Evolutionary conservation across 306 rosid species (phyloP).

Genomic region (Prinsepia uniflora): DNA sequence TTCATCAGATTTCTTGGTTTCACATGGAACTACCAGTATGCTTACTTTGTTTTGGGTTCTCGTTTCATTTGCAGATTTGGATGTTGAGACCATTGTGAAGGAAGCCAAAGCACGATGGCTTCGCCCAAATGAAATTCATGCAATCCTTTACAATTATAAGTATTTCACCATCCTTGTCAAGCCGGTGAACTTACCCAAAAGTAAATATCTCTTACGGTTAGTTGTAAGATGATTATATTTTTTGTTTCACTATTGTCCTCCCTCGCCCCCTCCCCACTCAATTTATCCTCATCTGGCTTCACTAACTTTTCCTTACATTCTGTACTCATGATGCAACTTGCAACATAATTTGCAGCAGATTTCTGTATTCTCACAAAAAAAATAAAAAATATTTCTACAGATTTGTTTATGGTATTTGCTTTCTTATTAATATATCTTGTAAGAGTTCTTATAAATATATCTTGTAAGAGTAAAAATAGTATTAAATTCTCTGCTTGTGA

Average conservation of each 20-base stretch:
- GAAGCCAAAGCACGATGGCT: slow-evolving; percentile 91
- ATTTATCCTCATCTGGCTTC: background rate
- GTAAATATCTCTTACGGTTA: slow-evolving; percentile 45
- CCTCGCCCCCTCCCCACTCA: background rate
- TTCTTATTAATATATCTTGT: background rate
- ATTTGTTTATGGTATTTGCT: background rate
- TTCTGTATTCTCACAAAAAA: background rate
- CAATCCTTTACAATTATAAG: slow-evolving; percentile 76
- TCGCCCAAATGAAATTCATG: slow-evolving; percentile 95
- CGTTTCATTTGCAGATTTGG: slow-evolving; percentile 58
- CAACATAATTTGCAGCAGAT: background rate
- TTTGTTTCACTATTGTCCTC: background rate
- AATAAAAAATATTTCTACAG: background rate
- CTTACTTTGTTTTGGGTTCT: slow-evolving; percentile 24
- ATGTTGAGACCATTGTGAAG: slow-evolving; percentile 53
- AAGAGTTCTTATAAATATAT: background rate
- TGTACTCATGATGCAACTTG: background rate
- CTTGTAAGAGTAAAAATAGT: background rate
- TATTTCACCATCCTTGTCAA: slow-evolving; percentile 68
- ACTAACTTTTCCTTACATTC: background rate
- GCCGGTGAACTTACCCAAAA: slow-evolving; percentile 80
- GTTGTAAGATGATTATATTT: slow-evolving; percentile 12
- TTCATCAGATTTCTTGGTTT: background rate
- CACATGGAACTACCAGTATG: background rate
- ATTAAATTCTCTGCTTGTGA: slow-evolving; percentile 1